phyloP scores from a whole-genome alignment of 192 early-diverging fungal species.

The Umbelopsis isabellina region DNA sequence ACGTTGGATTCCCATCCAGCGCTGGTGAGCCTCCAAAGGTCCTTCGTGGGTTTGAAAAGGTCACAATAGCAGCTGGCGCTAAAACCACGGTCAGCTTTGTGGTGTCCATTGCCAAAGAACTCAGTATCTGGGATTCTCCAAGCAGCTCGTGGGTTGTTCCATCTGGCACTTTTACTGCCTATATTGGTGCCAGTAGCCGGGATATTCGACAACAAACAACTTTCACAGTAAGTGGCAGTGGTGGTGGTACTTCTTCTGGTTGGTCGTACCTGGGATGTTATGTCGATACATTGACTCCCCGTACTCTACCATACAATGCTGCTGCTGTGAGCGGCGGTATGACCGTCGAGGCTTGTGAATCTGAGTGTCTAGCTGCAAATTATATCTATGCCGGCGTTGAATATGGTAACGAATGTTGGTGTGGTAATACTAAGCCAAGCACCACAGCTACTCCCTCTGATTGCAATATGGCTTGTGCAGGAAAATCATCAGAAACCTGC shows the following conservation, averaged over 20 bases:
- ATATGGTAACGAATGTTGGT: constrained; percentile 15
- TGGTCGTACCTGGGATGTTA: constrained; percentile 17
- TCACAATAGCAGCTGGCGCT: constrained; percentile 10
- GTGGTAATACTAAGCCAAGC: not conserved
- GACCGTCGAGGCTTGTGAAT: constrained; percentile 12
- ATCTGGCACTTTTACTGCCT: constrained; percentile 49
- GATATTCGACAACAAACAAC: constrained; percentile 44
- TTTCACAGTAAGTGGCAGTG: not conserved
- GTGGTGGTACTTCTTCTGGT: not conserved
- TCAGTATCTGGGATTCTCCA: constrained; percentile 49
- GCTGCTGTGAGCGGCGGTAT: not conserved
- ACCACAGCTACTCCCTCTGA: not conserved
- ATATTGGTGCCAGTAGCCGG: constrained; percentile 53
- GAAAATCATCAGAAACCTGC: not conserved
- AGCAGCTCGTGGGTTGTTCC: constrained; percentile 46
- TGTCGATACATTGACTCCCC: constrained; percentile 10
- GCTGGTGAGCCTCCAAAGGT: constrained; percentile 45
- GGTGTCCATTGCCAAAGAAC: constrained; percentile 43
- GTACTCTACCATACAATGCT: not conserved
- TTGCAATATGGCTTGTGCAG: constrained; percentile 2
- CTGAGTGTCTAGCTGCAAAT: not conserved
- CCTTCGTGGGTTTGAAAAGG: constrained; percentile 40
- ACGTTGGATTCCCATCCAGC: constrained; percentile 39
- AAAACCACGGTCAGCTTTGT: constrained; percentile 41
- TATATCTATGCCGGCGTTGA: constrained; percentile 10